Percentiles rank a stretch among this genome's conserved stretches.
Evolutionary conservation across 164 flowering plant species (phyloP).

Genomic region (Nymphaea thermarum): DNA sequence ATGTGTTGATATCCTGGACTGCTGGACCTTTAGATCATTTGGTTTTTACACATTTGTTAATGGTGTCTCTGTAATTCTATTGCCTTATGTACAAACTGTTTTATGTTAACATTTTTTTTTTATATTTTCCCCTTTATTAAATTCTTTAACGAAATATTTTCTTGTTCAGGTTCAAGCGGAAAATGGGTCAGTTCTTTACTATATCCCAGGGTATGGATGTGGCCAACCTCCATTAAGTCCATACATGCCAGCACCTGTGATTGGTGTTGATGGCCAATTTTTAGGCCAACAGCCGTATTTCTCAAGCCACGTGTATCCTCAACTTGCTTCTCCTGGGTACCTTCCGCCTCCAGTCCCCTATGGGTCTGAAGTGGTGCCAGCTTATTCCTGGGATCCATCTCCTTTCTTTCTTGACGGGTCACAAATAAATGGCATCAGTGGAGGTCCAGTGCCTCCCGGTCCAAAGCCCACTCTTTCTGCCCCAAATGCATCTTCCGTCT

Average conservation of each 20-base stretch:
- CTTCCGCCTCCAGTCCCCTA: conserved; percentile 19
- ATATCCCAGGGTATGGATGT: conserved; percentile 23
- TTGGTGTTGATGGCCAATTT: conserved; percentile 39
- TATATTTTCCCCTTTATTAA: too few relatives aligned
- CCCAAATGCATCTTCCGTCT: conserved; percentile 10
- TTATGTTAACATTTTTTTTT: too few relatives aligned
- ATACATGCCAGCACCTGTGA: conserved; percentile 21
- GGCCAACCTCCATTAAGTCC: conserved; percentile 29
- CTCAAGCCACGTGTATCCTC: conserved; percentile 19
- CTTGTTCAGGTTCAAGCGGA: conserved; percentile 36
- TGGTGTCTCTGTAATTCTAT: too few relatives aligned
- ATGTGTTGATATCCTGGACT: too few relatives aligned
- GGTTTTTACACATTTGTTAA: too few relatives aligned
- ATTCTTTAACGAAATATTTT: not conserved
- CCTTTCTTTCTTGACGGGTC: conserved; percentile 22
- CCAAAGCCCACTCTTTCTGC: conserved; percentile 19
- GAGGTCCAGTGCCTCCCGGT: conserved; percentile 13
- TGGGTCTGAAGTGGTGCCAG: conserved; percentile 30
- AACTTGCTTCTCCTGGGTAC: conserved; percentile 27
- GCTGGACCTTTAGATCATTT: too few relatives aligned
- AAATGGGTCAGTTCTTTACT: conserved; percentile 33
- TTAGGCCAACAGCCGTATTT: conserved; percentile 26
- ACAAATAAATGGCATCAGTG: conserved; percentile 19
- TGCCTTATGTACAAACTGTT: too few relatives aligned
- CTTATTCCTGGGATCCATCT: conserved; percentile 32